Evolutionary conservation across 2,329 filamentous ascomycete genomes (phyloP).

Genomic region (Trichoderma arundinaceum): DNA sequence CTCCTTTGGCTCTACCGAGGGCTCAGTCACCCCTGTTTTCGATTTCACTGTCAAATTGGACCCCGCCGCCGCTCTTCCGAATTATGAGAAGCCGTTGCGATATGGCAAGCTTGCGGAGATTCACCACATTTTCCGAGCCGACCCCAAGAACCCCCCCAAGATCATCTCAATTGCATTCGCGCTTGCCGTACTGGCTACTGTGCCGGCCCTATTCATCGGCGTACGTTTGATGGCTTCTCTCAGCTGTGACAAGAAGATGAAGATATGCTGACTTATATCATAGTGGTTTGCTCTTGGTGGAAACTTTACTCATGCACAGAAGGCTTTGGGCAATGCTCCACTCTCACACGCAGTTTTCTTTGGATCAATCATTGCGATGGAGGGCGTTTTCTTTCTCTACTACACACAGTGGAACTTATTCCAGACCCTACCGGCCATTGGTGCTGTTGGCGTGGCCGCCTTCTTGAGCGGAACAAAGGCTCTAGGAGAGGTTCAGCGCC

Average conservation of each 20-base stretch:
- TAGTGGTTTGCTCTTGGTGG: constrained; percentile 84
- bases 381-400: constrained; percentile 93
- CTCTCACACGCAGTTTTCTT: constrained; percentile 85
- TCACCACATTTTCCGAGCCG: constrained; percentile 84
- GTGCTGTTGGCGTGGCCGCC: constrained; percentile 69
- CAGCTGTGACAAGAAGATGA: neutral
- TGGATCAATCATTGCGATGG: constrained; percentile 83
- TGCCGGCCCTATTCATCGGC: constrained; percentile 73
- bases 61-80: constrained; percentile 61
- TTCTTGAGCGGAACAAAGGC: constrained; percentile 90
- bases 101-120: constrained; percentile 87
- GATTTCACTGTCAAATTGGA: constrained; percentile 71
- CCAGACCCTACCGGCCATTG: constrained; percentile 78
- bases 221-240: constrained; percentile 49
- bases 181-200: constrained; percentile 70
- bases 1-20: constrained; percentile 78
- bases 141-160: constrained; percentile 79
- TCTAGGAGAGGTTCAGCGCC: constrained; percentile 87
- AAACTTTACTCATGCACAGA: constrained; percentile 77
- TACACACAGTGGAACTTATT: constrained; percentile 92
- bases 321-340: constrained; percentile 77
- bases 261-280: constrained; percentile 36
- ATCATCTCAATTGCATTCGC: constrained; percentile 80
- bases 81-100: constrained; percentile 72
- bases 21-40: constrained; percentile 74